These are phyloP conservation scores for Hemisphaericaspora lyxosophila DNA, from an alignment of 1,139 yeast genomes.

Conservation along the genomic window DNA sequence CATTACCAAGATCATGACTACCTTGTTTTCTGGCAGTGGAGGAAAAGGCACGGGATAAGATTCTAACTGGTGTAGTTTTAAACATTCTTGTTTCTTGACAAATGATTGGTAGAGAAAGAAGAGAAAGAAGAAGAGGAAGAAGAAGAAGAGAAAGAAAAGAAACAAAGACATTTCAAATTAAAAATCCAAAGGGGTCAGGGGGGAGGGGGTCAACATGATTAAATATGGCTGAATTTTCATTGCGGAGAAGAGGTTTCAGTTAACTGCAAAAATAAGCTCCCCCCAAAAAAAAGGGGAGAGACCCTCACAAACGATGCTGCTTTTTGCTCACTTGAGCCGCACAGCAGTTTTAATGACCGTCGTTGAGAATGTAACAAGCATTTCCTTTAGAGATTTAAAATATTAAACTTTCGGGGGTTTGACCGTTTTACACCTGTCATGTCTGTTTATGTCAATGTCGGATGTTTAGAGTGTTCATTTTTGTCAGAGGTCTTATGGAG, in stretches of 20 bases:
- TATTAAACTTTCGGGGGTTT: neutral
- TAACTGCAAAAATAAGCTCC: neutral
- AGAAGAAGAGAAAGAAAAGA: neutral
- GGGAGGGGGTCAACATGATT: conserved; percentile 1
- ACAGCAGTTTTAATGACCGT: neutral
- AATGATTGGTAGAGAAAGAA: no score
- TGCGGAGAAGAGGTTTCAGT: neutral
- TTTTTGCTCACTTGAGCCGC: no score
- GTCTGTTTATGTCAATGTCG: no score
- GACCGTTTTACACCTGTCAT: neutral
- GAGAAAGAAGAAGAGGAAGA: neutral
- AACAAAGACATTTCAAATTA: neutral
- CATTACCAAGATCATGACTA: conserved; percentile 7
- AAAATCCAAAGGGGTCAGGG: neutral
- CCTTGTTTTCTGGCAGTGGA: conserved; percentile 7
- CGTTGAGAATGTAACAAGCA: neutral
- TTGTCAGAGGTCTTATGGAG: no score
- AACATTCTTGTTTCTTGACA: conserved; percentile 5
- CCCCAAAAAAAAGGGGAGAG: neutral
- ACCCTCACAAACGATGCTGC: neutral
- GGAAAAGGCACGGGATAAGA: conserved; percentile 6
- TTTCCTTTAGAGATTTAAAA: no score
- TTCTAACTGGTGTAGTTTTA: conserved; percentile 4
- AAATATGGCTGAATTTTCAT: neutral
- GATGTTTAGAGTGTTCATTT: no score